A percentile compares a stretch with the other conserved stretches of the same genome.
phyloP scores from a whole-genome alignment of 208 protist genomes.

The Leishmania martiniquensis region DNA sequence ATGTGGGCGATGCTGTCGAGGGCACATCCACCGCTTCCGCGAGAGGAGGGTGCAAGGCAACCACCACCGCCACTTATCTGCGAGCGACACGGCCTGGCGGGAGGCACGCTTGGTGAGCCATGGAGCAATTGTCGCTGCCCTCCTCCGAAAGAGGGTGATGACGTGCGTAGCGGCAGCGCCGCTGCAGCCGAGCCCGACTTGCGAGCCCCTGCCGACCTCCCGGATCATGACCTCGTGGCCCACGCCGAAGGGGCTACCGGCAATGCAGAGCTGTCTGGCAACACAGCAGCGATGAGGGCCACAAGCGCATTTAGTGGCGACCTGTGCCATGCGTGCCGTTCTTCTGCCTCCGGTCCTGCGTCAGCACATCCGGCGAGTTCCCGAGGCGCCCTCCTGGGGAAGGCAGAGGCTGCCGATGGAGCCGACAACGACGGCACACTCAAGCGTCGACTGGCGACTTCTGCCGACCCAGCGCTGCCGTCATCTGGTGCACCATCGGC shows the following conservation, averaged over 20 bases:
- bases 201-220: background rate
- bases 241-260: background rate
- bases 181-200: background rate
- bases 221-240: background rate
- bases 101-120: background rate
- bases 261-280: background rate
- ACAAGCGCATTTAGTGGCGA: background rate
- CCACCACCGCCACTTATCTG: background rate
- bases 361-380: background rate
- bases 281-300: background rate
- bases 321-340: background rate
- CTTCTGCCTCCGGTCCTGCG: background rate
- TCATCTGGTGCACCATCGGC: background rate
- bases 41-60: background rate
- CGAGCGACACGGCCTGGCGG: background rate
- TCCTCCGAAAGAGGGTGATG: background rate
- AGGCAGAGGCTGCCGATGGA: background rate
- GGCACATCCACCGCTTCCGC: background rate
- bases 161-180: background rate
- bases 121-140: no score
- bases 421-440: background rate
- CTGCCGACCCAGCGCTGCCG: background rate
- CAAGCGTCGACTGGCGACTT: background rate
- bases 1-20: conserved; percentile 20
- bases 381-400: background rate